These are phyloP conservation scores for Avena atlantica DNA, from an alignment of 176 grass and related monocot species.

Conservation along the genomic window DNA sequence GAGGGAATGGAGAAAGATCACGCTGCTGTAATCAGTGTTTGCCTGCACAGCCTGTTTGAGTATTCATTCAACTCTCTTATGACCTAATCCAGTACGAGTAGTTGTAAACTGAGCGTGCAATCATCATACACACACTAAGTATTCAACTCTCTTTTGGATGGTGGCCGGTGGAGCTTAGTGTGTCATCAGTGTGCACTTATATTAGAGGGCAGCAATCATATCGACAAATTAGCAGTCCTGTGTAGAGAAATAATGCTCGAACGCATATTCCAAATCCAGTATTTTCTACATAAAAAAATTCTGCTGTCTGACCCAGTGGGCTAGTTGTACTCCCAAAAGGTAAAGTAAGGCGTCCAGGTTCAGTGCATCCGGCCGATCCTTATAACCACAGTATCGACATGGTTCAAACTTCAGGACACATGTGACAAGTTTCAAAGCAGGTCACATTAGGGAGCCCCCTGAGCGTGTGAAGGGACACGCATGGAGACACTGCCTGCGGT, in stretches of 20 bases:
- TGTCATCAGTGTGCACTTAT: conserved; percentile 1
- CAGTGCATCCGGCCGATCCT: conserved; percentile 41
- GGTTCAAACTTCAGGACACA: neutral
- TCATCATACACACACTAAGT: neutral
- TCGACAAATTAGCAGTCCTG: neutral
- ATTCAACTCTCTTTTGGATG: neutral
- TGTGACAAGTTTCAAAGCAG: conserved; percentile 39
- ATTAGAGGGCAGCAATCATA: conserved; percentile 24
- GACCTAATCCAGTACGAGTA: neutral
- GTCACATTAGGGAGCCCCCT: neutral
- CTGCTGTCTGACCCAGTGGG: conserved; percentile 4
- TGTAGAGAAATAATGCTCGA: neutral
- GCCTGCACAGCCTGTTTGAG: neutral
- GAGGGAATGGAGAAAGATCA: neutral
- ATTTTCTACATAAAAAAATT: conserved; percentile 12
- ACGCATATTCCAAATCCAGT: neutral
- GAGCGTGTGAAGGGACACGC: neutral
- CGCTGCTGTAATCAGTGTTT: neutral
- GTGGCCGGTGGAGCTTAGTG: neutral
- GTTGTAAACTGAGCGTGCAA: neutral
- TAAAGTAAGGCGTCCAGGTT: conserved; percentile 59
- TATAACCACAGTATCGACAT: conserved; percentile 6
- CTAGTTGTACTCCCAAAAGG: conserved; percentile 37
- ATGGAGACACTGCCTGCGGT: neutral
- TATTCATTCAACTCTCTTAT: neutral